Evolutionary conservation across 2,329 filamentous ascomycete species (phyloP), one percentile per base, ranked within the genome.

Genomic region (Pseudocercospora cruenta): DNA sequence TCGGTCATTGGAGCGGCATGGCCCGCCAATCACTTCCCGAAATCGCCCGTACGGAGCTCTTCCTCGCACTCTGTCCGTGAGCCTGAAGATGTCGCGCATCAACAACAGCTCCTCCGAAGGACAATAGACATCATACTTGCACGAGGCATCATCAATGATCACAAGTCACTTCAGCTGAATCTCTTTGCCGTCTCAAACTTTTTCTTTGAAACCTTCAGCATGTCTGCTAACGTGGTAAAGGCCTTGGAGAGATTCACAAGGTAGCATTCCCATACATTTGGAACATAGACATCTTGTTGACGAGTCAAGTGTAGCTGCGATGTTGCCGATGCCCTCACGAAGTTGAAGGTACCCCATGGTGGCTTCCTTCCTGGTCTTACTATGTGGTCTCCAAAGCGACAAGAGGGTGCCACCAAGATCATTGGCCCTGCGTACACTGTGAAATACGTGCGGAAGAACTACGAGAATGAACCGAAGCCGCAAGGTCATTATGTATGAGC

Each of bases 391-490:
- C 85, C 85, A 4, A 62, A 80, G 58, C 81, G 82, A 45, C 84
- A 86, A 75, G 79, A 79, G 21, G 84, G 84, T 4, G 68, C 76
- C 10, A 84, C 84, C 47, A 86, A 84, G 74, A 83, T 87, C 63
- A 78, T 85, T 21, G 85, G 85, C 3, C 84, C 82, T 10, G 85
- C 84, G 5, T 86, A 85, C 69, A 87, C 84, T 0, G 85, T 87
- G 59, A 79, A 82, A 68, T 86, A 85, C 69, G 83, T 81, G 14
- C 78, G 78, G 3, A 78, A 83, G 54, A 78, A 80, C 55, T 82
- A 85, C 66, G 80, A 82, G 9, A 72, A 71, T 45, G 77, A 78
- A 5, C 81, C 83, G 0, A 85, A 83, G 70, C 75, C 79, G 22
- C 71, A 78, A 10, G 78, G 76, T 0, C 83, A 85, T 65, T 86